Evolutionary conservation across 1,284 basidiomycete species (phyloP).

Genomic region (Phaffia rhodozyma): DNA sequence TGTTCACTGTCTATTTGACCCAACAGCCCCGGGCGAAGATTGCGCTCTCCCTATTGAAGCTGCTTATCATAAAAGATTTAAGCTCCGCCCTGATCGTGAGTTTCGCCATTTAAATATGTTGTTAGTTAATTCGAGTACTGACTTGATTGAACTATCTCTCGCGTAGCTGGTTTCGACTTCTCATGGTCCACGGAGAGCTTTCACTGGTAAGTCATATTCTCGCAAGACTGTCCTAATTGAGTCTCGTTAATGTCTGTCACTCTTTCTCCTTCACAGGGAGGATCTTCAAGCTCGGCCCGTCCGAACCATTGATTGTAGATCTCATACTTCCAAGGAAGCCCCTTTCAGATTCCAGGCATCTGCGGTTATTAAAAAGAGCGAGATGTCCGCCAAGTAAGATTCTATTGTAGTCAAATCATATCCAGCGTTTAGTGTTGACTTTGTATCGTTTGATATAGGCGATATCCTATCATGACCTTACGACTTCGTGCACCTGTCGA

Average conservation of each 20-base stretch:
- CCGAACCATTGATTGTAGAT: constrained; percentile 75
- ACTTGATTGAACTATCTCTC: neutral
- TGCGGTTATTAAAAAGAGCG: constrained; percentile 64
- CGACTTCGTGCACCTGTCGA: constrained; percentile 90
- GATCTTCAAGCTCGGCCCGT: constrained; percentile 68
- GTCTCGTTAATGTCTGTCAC: constrained; percentile 66
- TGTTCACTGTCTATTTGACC: neutral
- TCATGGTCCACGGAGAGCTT: constrained; percentile 16
- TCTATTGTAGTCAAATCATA: too few relatives aligned
- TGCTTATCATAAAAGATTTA: constrained; percentile 69
- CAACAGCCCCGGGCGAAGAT: constrained; percentile 69
- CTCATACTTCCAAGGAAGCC: constrained; percentile 68
- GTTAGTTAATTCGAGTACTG: constrained; percentile 8
- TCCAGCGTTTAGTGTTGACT: neutral
- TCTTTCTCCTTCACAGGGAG: constrained; percentile 57
- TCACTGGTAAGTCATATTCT: neutral
- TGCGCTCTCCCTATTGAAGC: constrained; percentile 86
- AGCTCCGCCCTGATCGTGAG: constrained; percentile 85
- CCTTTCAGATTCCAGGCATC: constrained; percentile 93
- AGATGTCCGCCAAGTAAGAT: constrained; percentile 48
- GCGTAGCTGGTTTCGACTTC: constrained; percentile 53
- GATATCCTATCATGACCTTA: constrained; percentile 73
- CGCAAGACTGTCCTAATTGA: constrained; percentile 37
- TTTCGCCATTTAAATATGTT: constrained; percentile 8
- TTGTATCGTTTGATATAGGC: constrained; percentile 38